A percentile compares a stretch with the other conserved stretches of the same genome.
Evolutionary conservation across 176 grass and related monocot species (phyloP).

Genomic region (Pontederia paniculata): DNA sequence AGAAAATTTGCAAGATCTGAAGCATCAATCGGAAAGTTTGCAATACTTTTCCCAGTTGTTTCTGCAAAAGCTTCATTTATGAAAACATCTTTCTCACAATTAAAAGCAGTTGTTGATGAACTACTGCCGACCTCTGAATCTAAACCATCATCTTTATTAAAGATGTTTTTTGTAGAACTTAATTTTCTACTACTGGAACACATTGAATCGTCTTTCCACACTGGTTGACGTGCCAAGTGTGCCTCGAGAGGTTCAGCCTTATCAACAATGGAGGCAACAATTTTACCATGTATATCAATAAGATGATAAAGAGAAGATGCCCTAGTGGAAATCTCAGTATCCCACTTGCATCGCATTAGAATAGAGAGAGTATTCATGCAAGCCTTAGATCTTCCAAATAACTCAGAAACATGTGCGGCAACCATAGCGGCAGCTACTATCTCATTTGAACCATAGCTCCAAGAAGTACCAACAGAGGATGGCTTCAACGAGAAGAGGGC

Average conservation of each 20-base stretch:
- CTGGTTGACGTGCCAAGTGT: constrained; percentile 39
- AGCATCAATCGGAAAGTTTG: constrained; percentile 75
- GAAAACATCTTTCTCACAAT: constrained; percentile 29
- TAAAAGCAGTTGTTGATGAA: constrained; percentile 33
- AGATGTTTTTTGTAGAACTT: constrained; percentile 21
- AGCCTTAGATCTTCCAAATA: constrained; percentile 76
- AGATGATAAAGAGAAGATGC: constrained; percentile 93
- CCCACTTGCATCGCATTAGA: constrained; percentile 77
- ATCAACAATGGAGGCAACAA: constrained; percentile 87
- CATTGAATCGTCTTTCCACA: constrained; percentile 41
- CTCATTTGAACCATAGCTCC: constrained; percentile 99
- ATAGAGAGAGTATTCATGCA: constrained; percentile 83
- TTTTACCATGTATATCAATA: constrained; percentile 96
- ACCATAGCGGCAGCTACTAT: constrained; percentile 99
- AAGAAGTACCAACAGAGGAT: constrained; percentile 92
- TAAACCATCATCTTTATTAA: constrained; percentile 36
- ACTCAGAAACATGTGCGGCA: constrained; percentile 96
- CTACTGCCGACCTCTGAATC: constrained; percentile 39
- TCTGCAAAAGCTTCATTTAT: constrained; percentile 42
- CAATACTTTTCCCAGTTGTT: constrained; percentile 58
- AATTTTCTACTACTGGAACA: constrained; percentile 28
- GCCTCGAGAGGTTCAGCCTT: constrained; percentile 92
- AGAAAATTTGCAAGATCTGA: constrained; percentile 93
- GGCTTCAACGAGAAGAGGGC: constrained; percentile 99
- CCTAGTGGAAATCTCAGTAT: constrained; percentile 73